These are phyloP conservation scores for Lophiostoma macrostomum DNA, from an alignment of 495 filamentous ascomycete genomes.

Conservation along the genomic window DNA sequence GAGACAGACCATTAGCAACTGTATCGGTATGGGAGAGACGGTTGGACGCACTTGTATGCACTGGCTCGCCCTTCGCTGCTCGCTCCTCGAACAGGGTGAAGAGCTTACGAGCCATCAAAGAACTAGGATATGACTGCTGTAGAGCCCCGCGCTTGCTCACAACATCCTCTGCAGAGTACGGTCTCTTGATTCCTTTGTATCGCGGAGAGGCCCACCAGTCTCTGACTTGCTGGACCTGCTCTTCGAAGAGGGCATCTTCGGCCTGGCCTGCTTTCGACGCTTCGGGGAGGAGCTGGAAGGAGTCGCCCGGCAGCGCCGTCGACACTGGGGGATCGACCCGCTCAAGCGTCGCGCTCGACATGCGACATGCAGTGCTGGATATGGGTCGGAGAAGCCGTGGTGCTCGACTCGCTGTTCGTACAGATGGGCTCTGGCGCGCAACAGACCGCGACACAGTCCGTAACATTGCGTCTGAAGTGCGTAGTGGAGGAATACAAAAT, in stretches of 20 bases:
- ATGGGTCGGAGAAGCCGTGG: conserved; percentile 35
- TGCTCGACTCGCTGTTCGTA: conserved; percentile 13
- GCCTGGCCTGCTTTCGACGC: conserved; percentile 67
- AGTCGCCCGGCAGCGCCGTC: conserved; percentile 59
- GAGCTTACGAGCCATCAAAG: conserved; percentile 87
- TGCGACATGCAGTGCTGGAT: conserved; percentile 31
- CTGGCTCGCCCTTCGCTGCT: conserved; percentile 72
- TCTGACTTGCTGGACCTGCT: conserved; percentile 77
- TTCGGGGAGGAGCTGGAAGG: conserved; percentile 76
- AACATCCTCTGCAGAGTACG: conserved; percentile 85
- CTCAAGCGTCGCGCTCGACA: conserved; percentile 36
- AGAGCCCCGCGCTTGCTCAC: conserved; percentile 88
- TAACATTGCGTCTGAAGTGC: conserved; percentile 32
- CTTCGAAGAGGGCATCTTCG: conserved; percentile 77
- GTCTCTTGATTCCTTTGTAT: conserved; percentile 83
- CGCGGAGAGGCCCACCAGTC: conserved; percentile 83
- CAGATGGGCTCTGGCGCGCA: conserved; percentile 28
- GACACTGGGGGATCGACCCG: conserved; percentile 55
- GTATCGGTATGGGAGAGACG: conserved; percentile 6
- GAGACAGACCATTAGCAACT: conserved; percentile 26
- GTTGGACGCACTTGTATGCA: conserved; percentile 75
- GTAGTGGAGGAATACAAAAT: background rate
- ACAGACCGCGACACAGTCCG: conserved; percentile 31
- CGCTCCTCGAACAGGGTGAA: conserved; percentile 81
- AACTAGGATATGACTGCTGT: conserved; percentile 84